A percentile compares a stretch with the other conserved stretches of the same genome.
These are phyloP conservation scores for Blastobotrys ciferrii DNA, from an alignment of 1,139 yeast species.

Conservation along the genomic window DNA sequence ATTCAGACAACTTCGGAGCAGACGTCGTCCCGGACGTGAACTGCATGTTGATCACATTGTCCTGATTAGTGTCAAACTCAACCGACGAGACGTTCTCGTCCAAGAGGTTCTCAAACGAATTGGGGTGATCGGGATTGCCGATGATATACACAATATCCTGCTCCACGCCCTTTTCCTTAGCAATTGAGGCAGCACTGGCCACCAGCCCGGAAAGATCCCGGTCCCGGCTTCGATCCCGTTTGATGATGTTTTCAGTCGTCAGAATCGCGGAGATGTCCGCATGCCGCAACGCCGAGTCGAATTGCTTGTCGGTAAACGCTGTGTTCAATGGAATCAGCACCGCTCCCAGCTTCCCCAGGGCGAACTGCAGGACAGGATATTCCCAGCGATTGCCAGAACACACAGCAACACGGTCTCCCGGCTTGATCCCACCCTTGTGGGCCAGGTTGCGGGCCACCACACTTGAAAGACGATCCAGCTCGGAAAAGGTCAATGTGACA, in stretches of 20 bases:
- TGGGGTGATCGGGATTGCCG: constrained; percentile 6
- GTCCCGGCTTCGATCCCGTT: constrained; percentile 11
- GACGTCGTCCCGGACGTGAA: constrained; percentile 38
- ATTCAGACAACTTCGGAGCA: constrained; percentile 33
- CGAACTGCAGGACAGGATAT: constrained; percentile 34
- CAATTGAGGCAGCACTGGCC: constrained; percentile 6
- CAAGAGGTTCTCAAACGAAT: constrained; percentile 8
- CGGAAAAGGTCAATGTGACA: constrained; percentile 24
- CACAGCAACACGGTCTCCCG: constrained; percentile 35
- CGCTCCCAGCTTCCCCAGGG: constrained; percentile 35
- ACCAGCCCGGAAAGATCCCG: constrained; percentile 10
- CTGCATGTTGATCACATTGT: constrained; percentile 35
- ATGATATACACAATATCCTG: constrained; percentile 12
- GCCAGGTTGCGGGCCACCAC: constrained; percentile 29
- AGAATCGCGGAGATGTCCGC: constrained; percentile 31
- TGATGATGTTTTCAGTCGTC: constrained; percentile 23
- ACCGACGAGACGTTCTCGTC: constrained; percentile 13
- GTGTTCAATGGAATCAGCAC: constrained; percentile 37
- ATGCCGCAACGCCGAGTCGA: constrained; percentile 29
- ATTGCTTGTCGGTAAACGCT: constrained; percentile 35
- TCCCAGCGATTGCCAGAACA: constrained; percentile 37
- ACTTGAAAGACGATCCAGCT: constrained; percentile 27
- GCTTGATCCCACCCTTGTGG: constrained; percentile 22
- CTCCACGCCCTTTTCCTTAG: background rate
- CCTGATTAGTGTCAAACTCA: constrained; percentile 17